phyloP scores from a whole-genome alignment of 2,329 filamentous ascomycete species.

The Microthyrium microscopicum region DNA sequence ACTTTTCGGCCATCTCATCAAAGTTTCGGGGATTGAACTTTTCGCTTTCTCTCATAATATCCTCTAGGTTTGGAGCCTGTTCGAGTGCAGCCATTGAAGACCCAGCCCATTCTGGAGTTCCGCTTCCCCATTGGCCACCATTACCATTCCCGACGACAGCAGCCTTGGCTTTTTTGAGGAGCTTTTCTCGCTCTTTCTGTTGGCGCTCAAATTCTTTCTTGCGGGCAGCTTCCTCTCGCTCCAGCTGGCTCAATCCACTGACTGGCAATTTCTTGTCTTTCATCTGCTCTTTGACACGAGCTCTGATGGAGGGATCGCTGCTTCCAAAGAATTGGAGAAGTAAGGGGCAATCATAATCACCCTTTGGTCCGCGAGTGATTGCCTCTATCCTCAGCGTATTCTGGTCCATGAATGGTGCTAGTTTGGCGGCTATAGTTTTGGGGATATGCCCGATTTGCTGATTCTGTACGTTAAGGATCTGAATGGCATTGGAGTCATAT shows the following conservation, averaged over 20 bases:
- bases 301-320: conserved; percentile 26
- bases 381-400: conserved; percentile 46
- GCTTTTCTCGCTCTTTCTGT: conserved; percentile 35
- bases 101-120: conserved; percentile 16
- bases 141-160: conserved; percentile 15
- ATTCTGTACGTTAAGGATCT: conserved; percentile 59
- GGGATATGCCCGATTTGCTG: conserved; percentile 68
- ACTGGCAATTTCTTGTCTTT: conserved; percentile 46
- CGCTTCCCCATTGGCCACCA: conserved; percentile 8
- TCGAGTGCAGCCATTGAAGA: conserved; percentile 14
- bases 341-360: conserved; percentile 55
- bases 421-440: conserved; percentile 46
- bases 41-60: conserved; percentile 50
- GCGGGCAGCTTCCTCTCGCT: conserved; percentile 31
- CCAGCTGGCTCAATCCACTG: conserved; percentile 26
- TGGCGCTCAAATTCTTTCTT: neutral
- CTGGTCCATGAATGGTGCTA: conserved; percentile 49
- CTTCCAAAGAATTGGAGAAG: conserved; percentile 54
- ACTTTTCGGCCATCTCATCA: conserved; percentile 47
- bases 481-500: conserved; percentile 62
- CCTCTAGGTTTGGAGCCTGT: conserved; percentile 35
- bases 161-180: conserved; percentile 16
- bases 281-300: conserved; percentile 35
- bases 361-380: conserved; percentile 49
- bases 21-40: conserved; percentile 50